Percentiles rank a stretch among this genome's conserved stretches.
Conservation (phyloP, 169 alveolate genomes). For the Besnoitia besnoiti region DNA sequence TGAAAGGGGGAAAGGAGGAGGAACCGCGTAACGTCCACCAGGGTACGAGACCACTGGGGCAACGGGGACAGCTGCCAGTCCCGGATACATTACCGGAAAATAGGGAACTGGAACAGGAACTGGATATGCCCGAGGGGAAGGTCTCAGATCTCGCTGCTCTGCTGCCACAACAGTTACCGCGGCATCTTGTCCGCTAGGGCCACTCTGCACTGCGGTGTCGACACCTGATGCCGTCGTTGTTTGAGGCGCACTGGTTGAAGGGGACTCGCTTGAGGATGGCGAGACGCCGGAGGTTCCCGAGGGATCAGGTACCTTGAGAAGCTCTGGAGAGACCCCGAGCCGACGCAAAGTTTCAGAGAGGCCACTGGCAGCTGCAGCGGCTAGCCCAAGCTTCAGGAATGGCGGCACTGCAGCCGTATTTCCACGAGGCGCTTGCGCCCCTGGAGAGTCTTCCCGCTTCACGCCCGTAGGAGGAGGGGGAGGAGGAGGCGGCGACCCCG, state of each 20-base stretch:
- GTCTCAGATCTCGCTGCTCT: not conserved
- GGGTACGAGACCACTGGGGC: not conserved
- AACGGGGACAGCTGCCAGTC: not conserved
- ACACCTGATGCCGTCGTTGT: not conserved
- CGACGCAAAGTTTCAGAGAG: not conserved
- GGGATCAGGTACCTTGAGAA: not conserved
- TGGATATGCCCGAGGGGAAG: not conserved
- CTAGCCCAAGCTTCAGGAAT: not conserved
- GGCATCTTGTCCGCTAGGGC: not conserved
- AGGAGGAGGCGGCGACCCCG: not conserved
- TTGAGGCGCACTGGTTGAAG: not conserved
- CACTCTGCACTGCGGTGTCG: not conserved
- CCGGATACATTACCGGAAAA: not conserved
- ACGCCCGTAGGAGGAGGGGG: not conserved
- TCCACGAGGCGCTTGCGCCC: not conserved
- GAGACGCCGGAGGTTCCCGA: not conserved
- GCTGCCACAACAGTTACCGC: not conserved
- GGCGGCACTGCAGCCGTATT: not conserved
- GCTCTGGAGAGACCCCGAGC: not conserved
- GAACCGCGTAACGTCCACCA: not conserved
- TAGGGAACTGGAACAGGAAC: not conserved
- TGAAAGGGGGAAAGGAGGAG: slow-evolving; percentile 3
- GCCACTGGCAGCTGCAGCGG: not conserved
- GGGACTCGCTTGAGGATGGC: not conserved
- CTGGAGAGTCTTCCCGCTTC: not conserved